Base-by-base conservation (phyloP, 768 basidiomycete genomes). In the Boletus patriciae region DNA sequence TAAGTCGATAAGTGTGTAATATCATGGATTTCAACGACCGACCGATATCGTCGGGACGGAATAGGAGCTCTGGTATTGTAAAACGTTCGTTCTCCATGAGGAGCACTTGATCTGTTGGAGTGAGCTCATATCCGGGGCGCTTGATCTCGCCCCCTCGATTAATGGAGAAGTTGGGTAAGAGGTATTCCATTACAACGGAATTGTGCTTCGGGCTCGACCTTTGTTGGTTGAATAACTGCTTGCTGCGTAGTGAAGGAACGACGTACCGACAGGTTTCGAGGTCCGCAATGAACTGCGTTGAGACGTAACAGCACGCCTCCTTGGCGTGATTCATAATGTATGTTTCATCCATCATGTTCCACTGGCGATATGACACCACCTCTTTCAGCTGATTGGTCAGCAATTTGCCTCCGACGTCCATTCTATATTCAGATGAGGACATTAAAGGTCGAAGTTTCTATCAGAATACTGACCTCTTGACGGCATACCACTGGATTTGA, bases 291-390 rank as follows among this genome's bases (percentile, higher is more conserved):
- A 90, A 94, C 66, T 86, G 75, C 19, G 76, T 76, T 13, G 92
- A 86, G 53, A 96, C 88, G 71, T 87, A 97, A 73, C 93, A 94
- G 69, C 92, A 94, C 16, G 83, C 72, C 72, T 98, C 94, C 72
- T 96, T 94, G 65, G 93, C 88, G 65, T 89, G 83, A 74, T 96
- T 94, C 78, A 97, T 87, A 68, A 98, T 90, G 70, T 88, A 84
- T 3, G 93, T 95, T 71, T 98, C 89, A 66, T 97, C 94, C 87
- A 95, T 94, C 91, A 98, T 93, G 71, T 98, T 92, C 91, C 92
- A 98, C 68, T 98, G 95, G 43, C 96, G 86, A 71, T 90, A 98
- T 13, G 94, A 96, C 6, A 95, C 84, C 44, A 95, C 80, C 67
- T 95, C 92, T 68, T 97, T 97, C 23, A 98, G 81, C 50, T 96